Percentiles rank a stretch among this genome's conserved stretches.
Conservation (phyloP, 345 rosid genomes). For the Citrus maxima region DNA sequence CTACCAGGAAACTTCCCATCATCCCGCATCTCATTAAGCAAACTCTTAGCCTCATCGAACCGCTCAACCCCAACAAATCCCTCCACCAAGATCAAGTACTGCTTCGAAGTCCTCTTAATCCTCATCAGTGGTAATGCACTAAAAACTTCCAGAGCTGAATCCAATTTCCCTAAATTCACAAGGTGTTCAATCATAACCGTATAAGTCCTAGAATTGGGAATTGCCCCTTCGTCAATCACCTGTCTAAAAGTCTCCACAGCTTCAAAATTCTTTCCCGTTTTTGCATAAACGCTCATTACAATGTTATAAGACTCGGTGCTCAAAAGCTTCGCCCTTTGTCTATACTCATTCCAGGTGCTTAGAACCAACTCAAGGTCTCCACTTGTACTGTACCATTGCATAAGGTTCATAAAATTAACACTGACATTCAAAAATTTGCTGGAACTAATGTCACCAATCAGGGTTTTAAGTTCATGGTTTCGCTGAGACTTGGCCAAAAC, state of each 20-base stretch:
- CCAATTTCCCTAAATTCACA: constrained; percentile 47
- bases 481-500: constrained; percentile 63
- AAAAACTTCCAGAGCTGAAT: constrained; percentile 62
- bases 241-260: constrained; percentile 50
- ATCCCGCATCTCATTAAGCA: constrained; percentile 61
- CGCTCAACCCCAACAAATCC: constrained; percentile 43
- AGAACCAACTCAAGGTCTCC: constrained; percentile 63
- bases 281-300: constrained; percentile 48
- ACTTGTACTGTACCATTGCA: constrained; percentile 56
- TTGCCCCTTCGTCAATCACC: constrained; percentile 65
- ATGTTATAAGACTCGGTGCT: constrained; percentile 74
- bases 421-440: constrained; percentile 44
- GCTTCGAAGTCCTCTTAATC: constrained; percentile 69
- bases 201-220: constrained; percentile 83
- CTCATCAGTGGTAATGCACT: constrained; percentile 69
- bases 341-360: constrained; percentile 53
- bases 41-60: constrained; percentile 48
- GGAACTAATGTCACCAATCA: constrained; percentile 43
- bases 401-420: constrained; percentile 65
- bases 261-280: constrained; percentile 35
- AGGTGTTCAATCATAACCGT: constrained; percentile 80
- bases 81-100: constrained; percentile 52
- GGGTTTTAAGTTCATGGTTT: constrained; percentile 41
- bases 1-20: constrained; percentile 71
- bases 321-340: constrained; percentile 37